A percentile compares a stretch with the other conserved stretches of the same genome.
These are phyloP conservation scores for Leccinum fibrillosum DNA, from an alignment of 768 basidiomycete species.

Conservation along the genomic window DNA sequence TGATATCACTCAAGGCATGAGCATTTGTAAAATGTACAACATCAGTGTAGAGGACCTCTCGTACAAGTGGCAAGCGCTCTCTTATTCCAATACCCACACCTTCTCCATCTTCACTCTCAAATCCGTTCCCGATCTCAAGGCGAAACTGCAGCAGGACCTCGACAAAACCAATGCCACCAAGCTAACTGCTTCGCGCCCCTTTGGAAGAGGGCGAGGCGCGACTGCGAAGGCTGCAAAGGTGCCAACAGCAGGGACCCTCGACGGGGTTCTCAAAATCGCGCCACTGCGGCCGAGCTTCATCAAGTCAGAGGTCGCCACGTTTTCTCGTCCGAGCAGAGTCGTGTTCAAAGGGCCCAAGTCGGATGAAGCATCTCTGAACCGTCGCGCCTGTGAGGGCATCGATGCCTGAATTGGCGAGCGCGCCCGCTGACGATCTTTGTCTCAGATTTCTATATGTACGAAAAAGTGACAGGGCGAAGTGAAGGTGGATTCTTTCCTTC, in stretches of 20 bases:
- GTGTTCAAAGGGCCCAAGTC: constrained; percentile 28
- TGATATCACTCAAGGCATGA: constrained; percentile 43
- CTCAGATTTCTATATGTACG: constrained; percentile 90
- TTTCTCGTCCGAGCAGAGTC: constrained; percentile 29
- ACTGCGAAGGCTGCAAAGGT: not conserved
- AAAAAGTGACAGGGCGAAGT: constrained; percentile 80
- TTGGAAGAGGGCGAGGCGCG: constrained; percentile 14
- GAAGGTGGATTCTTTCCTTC: constrained; percentile 50
- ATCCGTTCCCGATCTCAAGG: constrained; percentile 43
- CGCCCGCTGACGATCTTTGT: not conserved
- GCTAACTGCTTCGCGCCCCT: constrained; percentile 29
- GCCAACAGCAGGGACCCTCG: constrained; percentile 2
- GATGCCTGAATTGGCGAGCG: not conserved
- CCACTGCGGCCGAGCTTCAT: constrained; percentile 7
- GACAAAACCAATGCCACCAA: constrained; percentile 27
- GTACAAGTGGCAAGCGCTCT: constrained; percentile 67
- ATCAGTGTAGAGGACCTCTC: constrained; percentile 49
- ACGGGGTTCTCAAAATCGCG: constrained; percentile 15
- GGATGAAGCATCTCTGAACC: constrained; percentile 34
- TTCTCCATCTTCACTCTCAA: constrained; percentile 48
- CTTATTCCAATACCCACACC: constrained; percentile 25
- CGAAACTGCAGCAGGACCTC: constrained; percentile 43
- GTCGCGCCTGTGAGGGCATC: constrained; percentile 52
- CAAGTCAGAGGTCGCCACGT: constrained; percentile 15
- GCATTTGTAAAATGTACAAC: constrained; percentile 63